phyloP scores from a whole-genome alignment of 805 yeast species.

The Metschnikowia cubensis region DNA sequence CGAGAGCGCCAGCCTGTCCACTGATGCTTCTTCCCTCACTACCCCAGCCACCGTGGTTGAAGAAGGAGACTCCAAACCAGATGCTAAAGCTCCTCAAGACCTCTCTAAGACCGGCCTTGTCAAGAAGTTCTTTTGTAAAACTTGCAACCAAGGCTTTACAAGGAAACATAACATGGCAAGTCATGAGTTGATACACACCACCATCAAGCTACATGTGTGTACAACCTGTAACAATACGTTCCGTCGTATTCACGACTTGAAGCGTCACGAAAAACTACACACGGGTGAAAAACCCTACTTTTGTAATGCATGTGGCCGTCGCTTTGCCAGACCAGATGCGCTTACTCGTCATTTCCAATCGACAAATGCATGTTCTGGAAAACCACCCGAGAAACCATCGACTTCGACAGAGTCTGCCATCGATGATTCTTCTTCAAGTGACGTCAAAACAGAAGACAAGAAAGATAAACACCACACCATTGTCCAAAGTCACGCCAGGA shows the following conservation, averaged over 20 bases:
- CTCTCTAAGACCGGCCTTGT: slow-evolving; percentile 8
- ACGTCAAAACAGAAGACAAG: slow-evolving; percentile 3
- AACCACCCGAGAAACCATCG: slow-evolving; percentile 3
- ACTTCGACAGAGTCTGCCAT: not conserved
- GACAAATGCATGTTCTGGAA: slow-evolving; percentile 31
- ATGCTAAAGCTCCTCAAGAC: not conserved
- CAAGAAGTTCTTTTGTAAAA: slow-evolving; percentile 48
- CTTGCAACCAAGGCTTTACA: slow-evolving; percentile 62
- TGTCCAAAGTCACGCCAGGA: not conserved
- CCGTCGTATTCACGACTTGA: slow-evolving; percentile 71
- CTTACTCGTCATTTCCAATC: slow-evolving; percentile 60
- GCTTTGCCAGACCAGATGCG: slow-evolving; percentile 75
- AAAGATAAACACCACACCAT: not conserved
- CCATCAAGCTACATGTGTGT: slow-evolving; percentile 62
- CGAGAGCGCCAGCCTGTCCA: not conserved
- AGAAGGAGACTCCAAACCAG: slow-evolving; percentile 3
- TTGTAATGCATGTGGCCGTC: slow-evolving; percentile 58
- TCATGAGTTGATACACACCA: slow-evolving; percentile 65
- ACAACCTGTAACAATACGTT: slow-evolving; percentile 56
- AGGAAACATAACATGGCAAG: slow-evolving; percentile 72
- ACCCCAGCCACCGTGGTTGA: slow-evolving; percentile 10
- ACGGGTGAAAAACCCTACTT: slow-evolving; percentile 68
- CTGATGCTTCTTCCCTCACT: not conserved
- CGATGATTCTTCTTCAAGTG: slow-evolving; percentile 3
- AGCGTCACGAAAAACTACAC: slow-evolving; percentile 70